Evolutionary conservation across 345 rosid genomes (phyloP).

Genomic region (Passiflora organensis): DNA sequence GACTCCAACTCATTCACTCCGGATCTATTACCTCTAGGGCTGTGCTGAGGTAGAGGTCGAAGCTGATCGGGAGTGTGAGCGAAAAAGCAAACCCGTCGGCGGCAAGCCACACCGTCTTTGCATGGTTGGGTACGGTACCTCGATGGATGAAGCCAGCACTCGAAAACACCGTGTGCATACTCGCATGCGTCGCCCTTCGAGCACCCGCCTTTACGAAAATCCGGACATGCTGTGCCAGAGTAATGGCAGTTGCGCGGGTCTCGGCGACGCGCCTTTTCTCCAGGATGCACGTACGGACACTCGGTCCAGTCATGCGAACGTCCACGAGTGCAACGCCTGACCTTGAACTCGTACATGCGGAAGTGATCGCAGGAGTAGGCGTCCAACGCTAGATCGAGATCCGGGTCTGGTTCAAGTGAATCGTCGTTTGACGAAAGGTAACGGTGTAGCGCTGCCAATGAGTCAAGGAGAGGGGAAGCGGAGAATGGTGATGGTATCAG

Average conservation of each 20-base stretch:
- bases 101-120: slow-evolving; percentile 65
- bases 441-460: slow-evolving; percentile 49
- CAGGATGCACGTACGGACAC: slow-evolving; percentile 84
- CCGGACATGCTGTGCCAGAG: slow-evolving; percentile 64
- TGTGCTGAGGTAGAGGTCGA: slow-evolving; percentile 23
- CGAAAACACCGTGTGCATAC: slow-evolving; percentile 70
- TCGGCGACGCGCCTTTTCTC: slow-evolving; percentile 89
- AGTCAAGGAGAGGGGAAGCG: slow-evolving; percentile 37
- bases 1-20: slow-evolving; percentile 8
- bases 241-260: slow-evolving; percentile 69
- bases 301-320: slow-evolving; percentile 91
- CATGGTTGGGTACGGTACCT: slow-evolving; percentile 83
- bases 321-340: slow-evolving; percentile 61
- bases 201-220: slow-evolving; percentile 61
- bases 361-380: slow-evolving; percentile 37
- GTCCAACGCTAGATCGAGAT: slow-evolving; percentile 16
- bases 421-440: slow-evolving; percentile 69
- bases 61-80: slow-evolving; percentile 87
- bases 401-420: neutral
- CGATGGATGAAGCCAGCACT: slow-evolving; percentile 89
- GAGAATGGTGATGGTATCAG: slow-evolving; percentile 24
- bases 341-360: slow-evolving; percentile 83
- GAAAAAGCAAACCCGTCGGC: slow-evolving; percentile 71
- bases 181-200: slow-evolving; percentile 51
- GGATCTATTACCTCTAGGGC: slow-evolving; percentile 7